Evolutionary conservation across 139 green algal species (phyloP), one percentile per base, ranked within the genome.

Genomic region (Pleodorina starrii): DNA sequence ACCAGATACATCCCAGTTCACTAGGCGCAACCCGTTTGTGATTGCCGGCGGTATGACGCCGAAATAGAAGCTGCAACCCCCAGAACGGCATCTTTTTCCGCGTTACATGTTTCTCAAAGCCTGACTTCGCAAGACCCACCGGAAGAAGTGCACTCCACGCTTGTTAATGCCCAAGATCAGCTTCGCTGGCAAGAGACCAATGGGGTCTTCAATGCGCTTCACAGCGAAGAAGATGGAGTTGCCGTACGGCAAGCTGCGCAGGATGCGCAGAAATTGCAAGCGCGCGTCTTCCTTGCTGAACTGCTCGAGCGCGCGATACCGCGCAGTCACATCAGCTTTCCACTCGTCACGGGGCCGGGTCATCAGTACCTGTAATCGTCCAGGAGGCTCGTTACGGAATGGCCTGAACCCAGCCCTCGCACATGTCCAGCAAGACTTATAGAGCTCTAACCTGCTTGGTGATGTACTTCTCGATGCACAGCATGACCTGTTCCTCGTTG

Each of bases 131-230:
- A n/a, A n/a, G 25, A 76, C 82, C 32, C 44, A 90, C 74, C 84
- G 36, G 91, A 98, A 98, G 91, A 97, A 98, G 93, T 98, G 96
- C 63, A 98, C 94, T 29, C 98, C 96, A 9, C 96, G 94, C 93
- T 99, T 99, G 95, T 99, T 99, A 93, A 99, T 98, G 87, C 98
- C 98, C 71, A 99, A 94, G 73, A 99, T 97, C 16, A 99, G 93
- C 90, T 97, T 97, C 23, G 95, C 94, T 4, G 98, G 98, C 66
- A 99, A 94, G 88, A 99, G 94, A 40, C 97, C 98, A 60, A 99
- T 99, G 44, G 98, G 98, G 92, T 99, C 98, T 86, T 99, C 97
- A 59, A 98, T 97, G 46, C 95, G 93, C 88, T 96, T 96, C 12
- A 97, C 91, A 0, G 90, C 50, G 59, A 96, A 94, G 89, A 95